phyloP scores from a whole-genome alignment of 2,329 filamentous ascomycete genomes.

The Spiromastix sp. region DNA sequence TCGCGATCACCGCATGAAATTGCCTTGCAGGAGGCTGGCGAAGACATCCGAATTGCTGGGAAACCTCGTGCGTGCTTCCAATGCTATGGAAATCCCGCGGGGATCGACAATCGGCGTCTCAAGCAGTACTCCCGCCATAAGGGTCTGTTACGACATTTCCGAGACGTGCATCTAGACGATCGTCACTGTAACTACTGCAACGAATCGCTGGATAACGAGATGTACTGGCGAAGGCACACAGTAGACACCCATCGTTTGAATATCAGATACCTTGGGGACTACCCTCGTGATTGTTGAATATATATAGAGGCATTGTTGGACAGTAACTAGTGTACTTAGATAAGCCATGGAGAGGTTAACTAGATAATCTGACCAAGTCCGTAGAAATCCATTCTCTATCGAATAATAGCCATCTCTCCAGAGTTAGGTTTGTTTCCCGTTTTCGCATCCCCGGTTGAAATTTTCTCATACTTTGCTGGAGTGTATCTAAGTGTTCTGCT shows the following conservation, averaged over 20 bases:
- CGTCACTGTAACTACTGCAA: slow-evolving; percentile 1
- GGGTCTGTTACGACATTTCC: slow-evolving; percentile 1
- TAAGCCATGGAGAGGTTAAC: no score
- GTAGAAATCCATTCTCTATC: no score
- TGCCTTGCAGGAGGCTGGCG: not conserved
- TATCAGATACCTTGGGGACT: no score
- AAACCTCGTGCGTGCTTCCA: not conserved
- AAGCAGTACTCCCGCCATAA: slow-evolving; percentile 3
- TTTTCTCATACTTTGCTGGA: no score
- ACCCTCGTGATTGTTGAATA: no score
- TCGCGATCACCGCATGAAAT: not conserved
- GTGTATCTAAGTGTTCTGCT: no score
- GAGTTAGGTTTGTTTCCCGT: no score
- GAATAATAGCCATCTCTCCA: no score
- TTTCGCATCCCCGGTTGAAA: no score
- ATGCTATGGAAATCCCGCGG: not conserved
- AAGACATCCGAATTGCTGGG: not conserved
- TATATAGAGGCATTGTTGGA: no score
- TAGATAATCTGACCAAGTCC: no score
- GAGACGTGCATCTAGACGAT: slow-evolving; percentile 2
- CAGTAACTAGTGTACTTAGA: no score
- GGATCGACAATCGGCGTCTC: not conserved
- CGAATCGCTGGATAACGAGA: not conserved
- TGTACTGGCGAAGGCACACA: not conserved
- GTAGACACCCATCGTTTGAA: not conserved